Evolutionary conservation across 2,329 filamentous ascomycete species (phyloP).

Genomic region (Cytospora piceae): DNA sequence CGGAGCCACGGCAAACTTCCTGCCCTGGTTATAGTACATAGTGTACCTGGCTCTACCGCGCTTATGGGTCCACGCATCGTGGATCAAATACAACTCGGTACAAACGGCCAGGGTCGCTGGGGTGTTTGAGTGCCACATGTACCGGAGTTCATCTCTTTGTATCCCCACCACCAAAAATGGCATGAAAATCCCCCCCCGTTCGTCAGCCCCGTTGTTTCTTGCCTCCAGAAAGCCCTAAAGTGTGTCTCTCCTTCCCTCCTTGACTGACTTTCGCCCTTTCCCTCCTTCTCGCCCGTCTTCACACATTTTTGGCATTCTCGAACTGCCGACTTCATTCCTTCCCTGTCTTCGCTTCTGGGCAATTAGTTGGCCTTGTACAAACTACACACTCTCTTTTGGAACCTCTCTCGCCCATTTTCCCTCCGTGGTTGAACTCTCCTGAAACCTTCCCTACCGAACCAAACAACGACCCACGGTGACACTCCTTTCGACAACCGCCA

Average conservation of each 20-base stretch:
- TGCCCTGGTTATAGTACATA: neutral
- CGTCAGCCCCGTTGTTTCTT: constrained; percentile 17
- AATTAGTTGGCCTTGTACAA: neutral
- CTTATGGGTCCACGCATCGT: constrained; percentile 21
- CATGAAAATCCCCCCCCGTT: constrained; percentile 18
- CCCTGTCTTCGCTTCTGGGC: constrained; percentile 8
- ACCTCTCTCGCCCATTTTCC: constrained; percentile 22
- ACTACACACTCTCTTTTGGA: constrained; percentile 19
- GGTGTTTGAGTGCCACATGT: constrained; percentile 16
- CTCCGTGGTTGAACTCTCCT: constrained; percentile 24
- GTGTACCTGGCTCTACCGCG: constrained; percentile 12
- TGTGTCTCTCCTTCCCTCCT: constrained; percentile 23
- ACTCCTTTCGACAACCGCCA: constrained; percentile 17
- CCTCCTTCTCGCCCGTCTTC: constrained; percentile 17
- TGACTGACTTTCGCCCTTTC: constrained; percentile 21
- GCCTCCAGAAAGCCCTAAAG: constrained; percentile 14
- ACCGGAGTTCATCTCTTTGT: constrained; percentile 22
- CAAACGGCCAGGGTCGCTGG: constrained; percentile 13
- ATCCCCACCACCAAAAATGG: constrained; percentile 29
- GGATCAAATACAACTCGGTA: constrained; percentile 11
- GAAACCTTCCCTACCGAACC: constrained; percentile 25
- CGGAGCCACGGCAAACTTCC: constrained; percentile 17
- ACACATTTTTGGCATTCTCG: constrained; percentile 20
- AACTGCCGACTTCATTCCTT: constrained; percentile 12
- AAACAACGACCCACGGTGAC: constrained; percentile 17